Base-by-base conservation (phyloP, 768 basidiomycete species). In the Hortiboletus campestris region DNA sequence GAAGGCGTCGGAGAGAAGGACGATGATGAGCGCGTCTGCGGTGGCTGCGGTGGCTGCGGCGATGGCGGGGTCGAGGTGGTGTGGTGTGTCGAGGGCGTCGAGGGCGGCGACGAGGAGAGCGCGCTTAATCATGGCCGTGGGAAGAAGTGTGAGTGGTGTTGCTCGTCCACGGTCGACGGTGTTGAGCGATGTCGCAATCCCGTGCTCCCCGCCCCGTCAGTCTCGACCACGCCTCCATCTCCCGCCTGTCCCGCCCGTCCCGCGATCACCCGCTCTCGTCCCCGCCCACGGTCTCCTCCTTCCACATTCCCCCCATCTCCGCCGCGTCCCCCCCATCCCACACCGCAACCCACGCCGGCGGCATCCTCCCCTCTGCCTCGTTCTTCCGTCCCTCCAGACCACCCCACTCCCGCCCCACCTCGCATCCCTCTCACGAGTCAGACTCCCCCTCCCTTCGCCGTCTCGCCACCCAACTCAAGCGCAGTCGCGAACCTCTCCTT, bases 341-440 rank as follows among this genome's bases (percentile, higher is more conserved):
- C 70, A 82, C 84, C 40, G 78, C 80, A 2, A 85, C 86, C 0
- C 86, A 90, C 68, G 84, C 85, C 13, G 82, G 83, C 42, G 89
- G 88, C 32, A 87, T 91, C 19, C 83, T 85, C 52, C 89, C 91
- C 16, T 84, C 89, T 11, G 82, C 88, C 6, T 85, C 87, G 8
- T 91, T 92, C 74, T 91, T 91, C 65, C 82, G 78, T 20, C 88
- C 89, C 5, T 80, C 84, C 6, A 78, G 84, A 47, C 89, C 88
- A 0, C 69, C 70, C 22, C 75, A 83, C 59, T 80, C 76, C 31
- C 80, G 69, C 22, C 76, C 74, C 25, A 66, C 75, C 48, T 74
- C 71, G 47, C 71, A 73, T 12, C 65, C 67, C 6, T 73, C 75
- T 0, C 75, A 69, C 48, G 79, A 78, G 47, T 80, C 60, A 3